Evolutionary conservation across 2,329 filamentous ascomycete genomes (phyloP), one percentile per base, ranked within the genome.

Genomic region (Talaromyces sp.): DNA sequence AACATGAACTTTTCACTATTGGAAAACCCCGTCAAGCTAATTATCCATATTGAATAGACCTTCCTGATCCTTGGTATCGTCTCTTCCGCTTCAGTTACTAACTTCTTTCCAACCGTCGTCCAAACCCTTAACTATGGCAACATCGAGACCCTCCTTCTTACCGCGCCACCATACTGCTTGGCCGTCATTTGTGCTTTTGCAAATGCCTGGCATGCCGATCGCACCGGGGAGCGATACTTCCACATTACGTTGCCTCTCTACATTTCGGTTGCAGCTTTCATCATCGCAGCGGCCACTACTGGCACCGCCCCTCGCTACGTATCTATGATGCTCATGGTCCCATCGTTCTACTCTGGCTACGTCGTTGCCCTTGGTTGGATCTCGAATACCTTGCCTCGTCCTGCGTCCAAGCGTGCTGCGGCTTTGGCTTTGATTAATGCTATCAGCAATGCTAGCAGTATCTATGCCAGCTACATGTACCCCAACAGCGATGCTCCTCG

Each of bases 361-460:
- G 87, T 88, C 0, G 86, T 89, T 1, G 80, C 80, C 1, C 75
- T 90, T 3, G 82, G 86, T 2, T 94, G 89, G 89, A 90, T 92
- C 58, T 85, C 82, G 42, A 90, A 88, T 66, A 87, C 86, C 1
- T 79, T 93, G 47, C 88, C 89, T 0, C 82, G 89, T 4, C 89
- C 90, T 3, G 87, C 88, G 0, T 85, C 88, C 2, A 92, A 92
- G 75, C 82, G 88, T 54, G 85, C 86, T 2, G 84, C 87, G 0
- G 88, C 87, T 0, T 70, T 93, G 4, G 89, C 88, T 1, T 85
- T 87, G 56, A 90, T 92, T 71, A 93, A 93, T 65, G 86, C 86
- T 2, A 78, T 90, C 9, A 83, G 81, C 16, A 91, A 92, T 67
- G 78, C 80, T 10, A 83, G 83, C 37, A 85, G 81, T 43, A 91